Percentiles rank a stretch among this genome's conserved stretches.
Conservation (phyloP, 1,284 basidiomycete species). For the Marasmius tenuissimus region DNA sequence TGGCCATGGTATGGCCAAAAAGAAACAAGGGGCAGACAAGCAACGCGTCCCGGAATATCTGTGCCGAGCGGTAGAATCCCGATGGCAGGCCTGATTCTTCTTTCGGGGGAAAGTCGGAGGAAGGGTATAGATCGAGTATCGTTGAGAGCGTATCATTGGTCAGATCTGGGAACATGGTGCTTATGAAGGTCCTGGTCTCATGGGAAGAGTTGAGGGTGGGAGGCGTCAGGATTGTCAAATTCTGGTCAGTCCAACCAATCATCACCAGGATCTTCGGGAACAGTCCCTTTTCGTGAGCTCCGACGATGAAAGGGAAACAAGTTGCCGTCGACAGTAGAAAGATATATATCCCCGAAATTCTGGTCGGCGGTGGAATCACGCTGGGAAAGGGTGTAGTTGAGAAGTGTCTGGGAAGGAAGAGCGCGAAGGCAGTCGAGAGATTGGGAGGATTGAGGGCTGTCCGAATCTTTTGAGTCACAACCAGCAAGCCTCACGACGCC, state of each 20-base stretch:
- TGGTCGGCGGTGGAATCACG: not conserved
- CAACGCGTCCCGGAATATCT: not conserved
- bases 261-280: not conserved
- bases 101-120: not conserved
- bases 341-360: not conserved
- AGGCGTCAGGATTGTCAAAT: not conserved
- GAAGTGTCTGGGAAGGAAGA: not conserved
- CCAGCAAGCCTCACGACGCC: not conserved
- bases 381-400: not conserved
- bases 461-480: not conserved
- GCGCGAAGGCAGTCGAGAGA: not conserved
- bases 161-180: not conserved
- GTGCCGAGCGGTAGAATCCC: slow-evolving; percentile 3
- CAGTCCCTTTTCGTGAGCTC: not conserved
- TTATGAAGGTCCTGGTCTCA: not conserved
- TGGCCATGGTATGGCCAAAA: not conserved
- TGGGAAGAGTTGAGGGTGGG: not conserved
- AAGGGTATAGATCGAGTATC: slow-evolving; percentile 1
- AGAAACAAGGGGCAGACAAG: slow-evolving; percentile 2
- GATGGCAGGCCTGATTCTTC: not conserved
- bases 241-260: slow-evolving; percentile 5
- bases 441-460: not conserved
- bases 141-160: not conserved
- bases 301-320: not conserved
- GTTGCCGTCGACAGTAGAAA: not conserved